Conservation (phyloP, 768 basidiomycete genomes). For the Tylopilus sp. region DNA sequence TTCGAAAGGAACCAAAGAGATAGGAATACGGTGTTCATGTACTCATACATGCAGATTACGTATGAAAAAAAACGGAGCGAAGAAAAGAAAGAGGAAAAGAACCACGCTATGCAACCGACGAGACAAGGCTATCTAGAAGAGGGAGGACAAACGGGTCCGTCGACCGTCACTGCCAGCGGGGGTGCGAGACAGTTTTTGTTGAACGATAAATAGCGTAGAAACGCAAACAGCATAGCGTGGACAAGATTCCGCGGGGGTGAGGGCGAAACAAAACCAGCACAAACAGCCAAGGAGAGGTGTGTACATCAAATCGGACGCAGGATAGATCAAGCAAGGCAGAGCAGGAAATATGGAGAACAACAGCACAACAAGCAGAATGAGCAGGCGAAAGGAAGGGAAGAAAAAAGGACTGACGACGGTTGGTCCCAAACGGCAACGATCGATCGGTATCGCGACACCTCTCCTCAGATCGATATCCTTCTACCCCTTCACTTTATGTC, state of each 20-base stretch:
- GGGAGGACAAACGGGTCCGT: background rate
- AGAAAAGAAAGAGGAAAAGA: background rate
- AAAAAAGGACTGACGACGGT: slow-evolving; percentile 9
- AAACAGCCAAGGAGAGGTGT: slow-evolving; percentile 10
- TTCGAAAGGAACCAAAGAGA: background rate
- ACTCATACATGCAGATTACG: background rate
- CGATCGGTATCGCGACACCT: slow-evolving; percentile 3
- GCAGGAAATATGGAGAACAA: background rate
- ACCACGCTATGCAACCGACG: too few relatives aligned
- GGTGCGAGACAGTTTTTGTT: slow-evolving; percentile 25
- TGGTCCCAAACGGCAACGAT: slow-evolving; percentile 7
- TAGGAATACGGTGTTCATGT: background rate
- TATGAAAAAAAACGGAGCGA: background rate
- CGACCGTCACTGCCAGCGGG: background rate
- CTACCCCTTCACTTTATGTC: slow-evolving; percentile 23
- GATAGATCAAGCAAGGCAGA: slow-evolving; percentile 11
- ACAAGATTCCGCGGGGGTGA: slow-evolving; percentile 15
- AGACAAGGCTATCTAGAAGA: background rate
- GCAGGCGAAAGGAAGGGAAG: background rate
- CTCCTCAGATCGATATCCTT: slow-evolving; percentile 1
- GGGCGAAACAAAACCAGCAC: slow-evolving; percentile 3
- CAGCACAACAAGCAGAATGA: background rate
- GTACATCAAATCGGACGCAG: slow-evolving; percentile 16
- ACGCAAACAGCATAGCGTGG: background rate
- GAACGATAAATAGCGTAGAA: slow-evolving; percentile 26